Base-by-base conservation (phyloP, 805 yeast species). In the Ascoidea tarda region DNA sequence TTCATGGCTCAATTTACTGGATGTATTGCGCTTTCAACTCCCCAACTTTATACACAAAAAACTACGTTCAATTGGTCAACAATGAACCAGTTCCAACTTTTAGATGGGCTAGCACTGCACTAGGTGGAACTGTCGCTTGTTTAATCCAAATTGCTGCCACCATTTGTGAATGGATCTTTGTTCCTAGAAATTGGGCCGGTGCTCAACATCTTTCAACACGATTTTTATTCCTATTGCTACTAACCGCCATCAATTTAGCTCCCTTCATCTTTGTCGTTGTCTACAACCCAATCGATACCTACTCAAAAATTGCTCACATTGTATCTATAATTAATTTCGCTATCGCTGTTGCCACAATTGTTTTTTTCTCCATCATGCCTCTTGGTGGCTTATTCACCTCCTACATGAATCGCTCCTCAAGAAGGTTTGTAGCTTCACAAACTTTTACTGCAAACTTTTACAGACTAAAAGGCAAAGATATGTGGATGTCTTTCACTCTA, bases 161-260 rank as follows among this genome's bases (percentile, higher is more conserved):
- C 33, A 54, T 89, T 45, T 79, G 86, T 63, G 99, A 93, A 71
- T 91, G 96, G 96, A 74, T 82, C 66, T 93, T 89, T 63, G 98
- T 93, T 56, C 99, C 99, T 60, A 84, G 98, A 71, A 80, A 84
- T 61, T 93, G 98, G 98, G 95, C 98, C 44, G 99, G 99, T 70
- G 97, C 98, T 68, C 98, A 91, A 73, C 96, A 87, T 68, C 78
- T 93, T 65, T 73, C 88, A 46, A 87, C 96, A 71, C 84, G 99
- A 67, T 75, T 93, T 62, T 65, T 82, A 74, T 84, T 90, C 66
- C 69, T 91, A 66, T 59, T 83, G 52, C 59, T 78, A 51, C 78
- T 89, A 59, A 73, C 89, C 53, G 74, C 72, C 52, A 62, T 82
- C 57, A 93, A 91, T 69, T 73, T 91, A 64, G 95, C 83, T 60